Evolutionary conservation across 225 moss, liverwort and hornwort species (phyloP).

Genomic region (Marchantia paleacea): DNA sequence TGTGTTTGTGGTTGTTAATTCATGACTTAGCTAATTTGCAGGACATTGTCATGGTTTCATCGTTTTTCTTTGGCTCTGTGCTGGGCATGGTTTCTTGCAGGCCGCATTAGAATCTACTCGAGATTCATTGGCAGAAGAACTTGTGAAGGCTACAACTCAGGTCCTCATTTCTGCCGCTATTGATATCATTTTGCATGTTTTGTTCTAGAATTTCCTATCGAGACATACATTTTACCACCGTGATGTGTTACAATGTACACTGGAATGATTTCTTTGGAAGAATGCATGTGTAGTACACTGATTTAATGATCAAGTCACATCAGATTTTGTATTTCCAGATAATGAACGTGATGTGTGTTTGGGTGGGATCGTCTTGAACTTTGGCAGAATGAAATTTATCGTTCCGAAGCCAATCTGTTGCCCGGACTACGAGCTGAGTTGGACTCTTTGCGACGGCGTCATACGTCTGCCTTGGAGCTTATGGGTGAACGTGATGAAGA

Average conservation of each 20-base stretch:
- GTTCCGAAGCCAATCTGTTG: slow-evolving; percentile 70
- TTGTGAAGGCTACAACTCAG: slow-evolving; percentile 94
- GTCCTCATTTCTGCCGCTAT: slow-evolving; percentile 24
- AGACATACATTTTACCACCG: neutral
- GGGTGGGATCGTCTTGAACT: neutral
- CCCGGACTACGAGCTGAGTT: slow-evolving; percentile 94
- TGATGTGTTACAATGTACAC: neutral
- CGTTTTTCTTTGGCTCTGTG: neutral
- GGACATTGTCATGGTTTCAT: neutral
- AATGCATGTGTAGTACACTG: neutral
- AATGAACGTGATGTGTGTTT: too few species aligned
- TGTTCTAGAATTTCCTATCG: neutral
- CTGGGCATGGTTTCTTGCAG: slow-evolving; percentile 30
- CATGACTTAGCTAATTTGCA: neutral
- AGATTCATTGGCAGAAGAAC: slow-evolving; percentile 94
- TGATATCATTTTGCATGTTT: neutral
- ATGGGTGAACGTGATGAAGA: slow-evolving; percentile 99
- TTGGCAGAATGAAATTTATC: slow-evolving; percentile 71
- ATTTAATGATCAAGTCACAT: too few species aligned
- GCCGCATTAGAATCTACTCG: slow-evolving; percentile 87
- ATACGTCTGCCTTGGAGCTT: slow-evolving; percentile 98
- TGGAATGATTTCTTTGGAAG: neutral
- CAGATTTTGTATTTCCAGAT: too few species aligned
- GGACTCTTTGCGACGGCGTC: slow-evolving; percentile 85
- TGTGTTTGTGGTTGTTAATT: slow-evolving; percentile 1